Base-by-base conservation (phyloP, 2,329 filamentous ascomycete species). In the Pyricularia grisea region DNA sequence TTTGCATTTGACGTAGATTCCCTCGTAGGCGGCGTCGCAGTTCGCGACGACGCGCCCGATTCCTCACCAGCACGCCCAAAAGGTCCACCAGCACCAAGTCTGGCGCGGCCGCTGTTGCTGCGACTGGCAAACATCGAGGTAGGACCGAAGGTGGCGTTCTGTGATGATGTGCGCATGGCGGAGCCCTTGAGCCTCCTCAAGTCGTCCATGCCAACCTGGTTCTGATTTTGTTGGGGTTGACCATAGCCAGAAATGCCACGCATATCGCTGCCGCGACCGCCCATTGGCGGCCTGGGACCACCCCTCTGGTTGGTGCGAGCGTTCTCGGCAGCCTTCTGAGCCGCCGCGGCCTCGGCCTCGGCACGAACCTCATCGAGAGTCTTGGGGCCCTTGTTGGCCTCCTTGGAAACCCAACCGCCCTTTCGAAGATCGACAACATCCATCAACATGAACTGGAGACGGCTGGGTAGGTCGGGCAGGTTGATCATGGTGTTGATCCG, bases 401-500 rank as follows among this genome's bases (percentile, higher is more conserved):
- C 93, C 85, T 97, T 97, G 69, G 92, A 93, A 71, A 86, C 80
- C 95, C 95, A 99, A 77, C 87, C 84, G 68, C 84, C 82, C 77
- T 80, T 88, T 73, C 95, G 90, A 72, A 99, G 84, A 78, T 99
- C 95, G 69, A 97, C 79, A 69, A 97, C 87, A 77, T 99, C 95
- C 89, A 98, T 88, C 71, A 99, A 87, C 95, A 99, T 98, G 82
- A 98, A 99, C 77, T 88, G 89, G 74, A 97, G 85, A 84, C 95
- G 90, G 80, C 93, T 97, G 67, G 90, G 90, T 28, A 99, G 85
- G 36, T 91, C 90, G 14, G 90, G 90, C 71, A 92, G 89, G 30
- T 94, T 88, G 70, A 94, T 85, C 85, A 97, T 94, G 74, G 84
- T 85, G 75, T 92, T 85, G 75, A 99, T 97, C 71, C 95, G 92